Base-by-base conservation (phyloP, 2,329 filamentous ascomycete species). In the Botrytis galanthina region DNA sequence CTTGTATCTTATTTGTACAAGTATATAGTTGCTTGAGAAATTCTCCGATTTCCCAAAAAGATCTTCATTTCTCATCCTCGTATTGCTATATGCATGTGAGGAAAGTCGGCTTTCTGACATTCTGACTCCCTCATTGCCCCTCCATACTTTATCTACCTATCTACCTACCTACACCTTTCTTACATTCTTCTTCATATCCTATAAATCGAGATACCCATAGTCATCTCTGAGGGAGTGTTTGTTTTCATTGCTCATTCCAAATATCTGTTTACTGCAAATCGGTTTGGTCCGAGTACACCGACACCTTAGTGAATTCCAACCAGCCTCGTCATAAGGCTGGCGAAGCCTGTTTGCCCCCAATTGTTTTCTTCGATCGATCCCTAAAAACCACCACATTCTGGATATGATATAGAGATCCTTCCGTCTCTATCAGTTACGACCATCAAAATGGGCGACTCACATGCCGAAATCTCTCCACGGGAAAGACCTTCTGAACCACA, bases 401-500 rank as follows among this genome's bases (percentile, higher is more conserved):
- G 63, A 68, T 37, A 72, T 72, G 71, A 46, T 39, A 46, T 18
- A 44, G 66, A 60, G 39, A 51, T 35, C 18, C 39, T n/a, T 46
- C 18, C 51, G 29, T 18, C 14, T 68, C 42, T 48, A 37, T 51
- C 18, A 26, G n/a, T 37, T 39, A 68, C 71, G 37, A 32, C 18
- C n/a, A 10, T 68, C 39, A 51, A 44, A 29, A 72, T 72, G 71
- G 35, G 29, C 20, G 62, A 68, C 37, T 29, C 48, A 4, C 26
- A 48, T 29, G 37, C 29, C n/a, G 71, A 39, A 16, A 39, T 29
- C 9, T 44, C 62, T 32, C 54, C 62, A 10, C 48, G n/a, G 29
- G 39, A n/a, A 35, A 12, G 5, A 9, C 42, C 64, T 29, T 73
- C 74, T 16, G 75, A 71, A 60, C 44, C 73, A 57, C 71, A 74